phyloP scores from a whole-genome alignment of 2,329 filamentous ascomycete genomes.

The Colletotrichum sp. region DNA sequence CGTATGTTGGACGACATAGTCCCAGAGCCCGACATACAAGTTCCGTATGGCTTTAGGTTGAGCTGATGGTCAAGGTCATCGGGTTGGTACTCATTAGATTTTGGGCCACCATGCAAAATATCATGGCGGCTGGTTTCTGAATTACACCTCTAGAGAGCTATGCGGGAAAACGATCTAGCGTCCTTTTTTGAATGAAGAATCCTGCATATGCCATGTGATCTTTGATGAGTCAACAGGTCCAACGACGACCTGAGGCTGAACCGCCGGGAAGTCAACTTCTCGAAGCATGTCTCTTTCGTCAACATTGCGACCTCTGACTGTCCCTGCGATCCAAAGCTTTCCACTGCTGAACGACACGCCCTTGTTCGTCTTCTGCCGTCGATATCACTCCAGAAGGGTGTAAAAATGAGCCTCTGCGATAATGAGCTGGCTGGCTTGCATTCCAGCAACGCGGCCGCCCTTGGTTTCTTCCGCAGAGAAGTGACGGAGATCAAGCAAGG shows the following conservation, averaged over 20 bases:
- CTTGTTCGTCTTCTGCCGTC: fast-evolving
- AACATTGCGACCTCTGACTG: background rate
- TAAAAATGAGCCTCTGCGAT: too few relatives aligned
- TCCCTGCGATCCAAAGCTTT: background rate
- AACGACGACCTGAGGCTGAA: background rate
- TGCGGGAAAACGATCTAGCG: background rate
- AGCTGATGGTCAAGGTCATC: background rate
- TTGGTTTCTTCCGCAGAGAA: too few relatives aligned
- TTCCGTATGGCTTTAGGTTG: background rate
- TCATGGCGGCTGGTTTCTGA: background rate
- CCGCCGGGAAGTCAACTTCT: fast-evolving
- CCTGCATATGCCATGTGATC: background rate
- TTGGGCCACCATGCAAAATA: background rate
- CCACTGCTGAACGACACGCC: background rate
- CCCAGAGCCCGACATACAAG: background rate
- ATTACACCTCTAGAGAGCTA: background rate
- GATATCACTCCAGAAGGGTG: fast-evolving
- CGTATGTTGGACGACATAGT: background rate
- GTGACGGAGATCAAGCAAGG: too few relatives aligned
- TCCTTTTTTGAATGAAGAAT: fast-evolving
- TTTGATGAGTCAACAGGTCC: background rate
- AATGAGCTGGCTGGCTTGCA: too few relatives aligned
- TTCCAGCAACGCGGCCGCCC: too few relatives aligned
- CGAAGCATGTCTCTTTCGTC: background rate
- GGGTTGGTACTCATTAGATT: background rate